phyloP scores from a whole-genome alignment of 1,284 basidiomycete genomes.

The Fomitopsis schrenkii region DNA sequence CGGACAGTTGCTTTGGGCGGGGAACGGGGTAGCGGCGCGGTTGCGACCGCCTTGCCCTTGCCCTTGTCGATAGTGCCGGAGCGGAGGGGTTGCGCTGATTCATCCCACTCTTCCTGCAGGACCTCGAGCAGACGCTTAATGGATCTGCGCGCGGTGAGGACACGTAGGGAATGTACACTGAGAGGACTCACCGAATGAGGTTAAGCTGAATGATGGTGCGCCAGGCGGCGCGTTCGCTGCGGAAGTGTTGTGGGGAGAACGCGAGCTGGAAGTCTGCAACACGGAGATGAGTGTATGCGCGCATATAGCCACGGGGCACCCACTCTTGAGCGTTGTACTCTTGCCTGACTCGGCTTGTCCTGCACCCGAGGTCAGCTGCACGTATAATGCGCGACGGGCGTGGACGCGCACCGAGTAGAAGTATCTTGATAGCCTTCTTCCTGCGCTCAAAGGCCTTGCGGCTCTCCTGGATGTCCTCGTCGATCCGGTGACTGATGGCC shows the following conservation, averaged over 20 bases:
- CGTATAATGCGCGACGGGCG: not conserved
- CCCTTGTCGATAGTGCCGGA: conserved; percentile 6
- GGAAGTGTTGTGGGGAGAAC: conserved; percentile 59
- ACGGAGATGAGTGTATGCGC: not conserved
- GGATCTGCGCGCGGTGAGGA: conserved; percentile 31
- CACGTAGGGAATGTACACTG: not conserved
- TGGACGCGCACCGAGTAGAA: conserved; percentile 48
- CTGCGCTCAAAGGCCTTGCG: conserved; percentile 50
- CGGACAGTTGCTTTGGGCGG: conserved; percentile 13
- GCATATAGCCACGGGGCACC: conserved; percentile 3
- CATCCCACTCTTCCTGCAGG: conserved; percentile 46
- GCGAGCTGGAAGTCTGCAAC: conserved; percentile 59
- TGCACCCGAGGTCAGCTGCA: conserved; percentile 18
- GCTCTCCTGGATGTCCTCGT: conserved; percentile 47
- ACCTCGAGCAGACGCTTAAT: conserved; percentile 49
- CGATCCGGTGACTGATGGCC: conserved; percentile 49
- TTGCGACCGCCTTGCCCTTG: conserved; percentile 18
- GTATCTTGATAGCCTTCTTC: conserved; percentile 56
- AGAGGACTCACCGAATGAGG: conserved; percentile 48
- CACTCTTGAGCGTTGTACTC: conserved; percentile 66
- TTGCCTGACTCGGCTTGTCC: conserved; percentile 70
- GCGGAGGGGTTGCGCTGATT: conserved; percentile 17
- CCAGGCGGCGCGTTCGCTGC: conserved; percentile 54
- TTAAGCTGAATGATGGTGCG: conserved; percentile 64
- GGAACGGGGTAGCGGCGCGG: conserved; percentile 1